phyloP scores from a whole-genome alignment of 1,284 basidiomycete genomes.

The Spongiforma sp. region DNA sequence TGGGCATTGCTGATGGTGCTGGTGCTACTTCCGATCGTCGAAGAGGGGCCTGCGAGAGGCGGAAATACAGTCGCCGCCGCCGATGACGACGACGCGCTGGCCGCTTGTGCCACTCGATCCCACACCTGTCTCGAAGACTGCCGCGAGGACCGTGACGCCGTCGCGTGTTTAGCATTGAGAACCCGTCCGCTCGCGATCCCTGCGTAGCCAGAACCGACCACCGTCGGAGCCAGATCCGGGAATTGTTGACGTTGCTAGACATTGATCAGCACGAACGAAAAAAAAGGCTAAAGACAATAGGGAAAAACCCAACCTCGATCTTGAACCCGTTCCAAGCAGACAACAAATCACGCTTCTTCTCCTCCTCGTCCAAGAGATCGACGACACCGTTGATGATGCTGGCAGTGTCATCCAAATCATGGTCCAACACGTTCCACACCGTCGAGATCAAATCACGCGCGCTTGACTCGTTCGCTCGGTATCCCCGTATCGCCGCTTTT shows the following conservation, averaged over 20 bases:
- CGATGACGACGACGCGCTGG: conserved; percentile 62
- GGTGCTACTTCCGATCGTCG: too few species aligned
- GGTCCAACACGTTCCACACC: conserved; percentile 44
- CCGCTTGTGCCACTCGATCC: conserved; percentile 89
- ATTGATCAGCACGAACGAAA: background rate
- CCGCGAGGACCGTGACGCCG: conserved; percentile 60
- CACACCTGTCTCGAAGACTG: conserved; percentile 72
- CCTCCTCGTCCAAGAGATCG: conserved; percentile 81
- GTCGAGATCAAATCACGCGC: too few species aligned
- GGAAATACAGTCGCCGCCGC: conserved; percentile 51
- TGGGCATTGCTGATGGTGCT: too few species aligned
- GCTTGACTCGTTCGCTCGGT: too few species aligned
- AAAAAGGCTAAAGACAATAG: background rate
- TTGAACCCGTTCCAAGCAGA: conserved; percentile 85
- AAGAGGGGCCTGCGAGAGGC: conserved; percentile 39
- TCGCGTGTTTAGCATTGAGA: conserved; percentile 82
- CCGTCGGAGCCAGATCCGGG: conserved; percentile 73
- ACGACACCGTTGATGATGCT: conserved; percentile 82
- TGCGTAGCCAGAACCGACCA: conserved; percentile 70
- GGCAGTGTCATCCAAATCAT: conserved; percentile 76
- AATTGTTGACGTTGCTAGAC: conserved; percentile 81
- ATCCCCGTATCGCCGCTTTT: too few species aligned
- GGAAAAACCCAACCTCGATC: conserved; percentile 57
- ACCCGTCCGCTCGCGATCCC: conserved; percentile 83
- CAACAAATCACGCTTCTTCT: conserved; percentile 81